Evolutionary conservation across 2,329 filamentous ascomycete species (phyloP).

Genomic region (Fusarium mexicanum): DNA sequence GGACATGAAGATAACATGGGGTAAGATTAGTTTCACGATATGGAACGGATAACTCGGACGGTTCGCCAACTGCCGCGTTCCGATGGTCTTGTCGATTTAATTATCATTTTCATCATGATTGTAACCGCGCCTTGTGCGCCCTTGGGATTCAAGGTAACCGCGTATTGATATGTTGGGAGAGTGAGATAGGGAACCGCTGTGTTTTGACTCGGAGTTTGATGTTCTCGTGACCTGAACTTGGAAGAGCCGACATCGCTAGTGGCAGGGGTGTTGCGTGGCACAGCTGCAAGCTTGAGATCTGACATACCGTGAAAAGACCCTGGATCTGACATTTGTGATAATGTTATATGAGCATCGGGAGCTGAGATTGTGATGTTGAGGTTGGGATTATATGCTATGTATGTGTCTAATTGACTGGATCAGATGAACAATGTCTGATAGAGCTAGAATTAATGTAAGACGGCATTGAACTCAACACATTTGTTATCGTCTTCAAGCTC

Average conservation of each 20-base stretch:
- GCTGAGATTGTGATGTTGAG: not conserved
- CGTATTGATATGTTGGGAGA: not conserved
- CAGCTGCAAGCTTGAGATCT: constrained; percentile 30
- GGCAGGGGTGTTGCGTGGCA: constrained; percentile 25
- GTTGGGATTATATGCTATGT: fast-evolving
- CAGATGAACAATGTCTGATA: too few species aligned
- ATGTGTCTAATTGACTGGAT: not conserved
- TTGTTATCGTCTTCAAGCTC: not conserved
- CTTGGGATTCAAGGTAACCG: not conserved
- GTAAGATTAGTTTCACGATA: not conserved
- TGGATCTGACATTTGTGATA: constrained; percentile 8
- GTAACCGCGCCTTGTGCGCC: constrained; percentile 16
- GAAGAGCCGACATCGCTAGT: constrained; percentile 28
- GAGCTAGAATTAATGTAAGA: too few species aligned
- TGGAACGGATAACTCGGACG: not conserved
- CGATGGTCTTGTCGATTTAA: not conserved
- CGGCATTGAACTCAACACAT: not conserved
- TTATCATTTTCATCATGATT: not conserved
- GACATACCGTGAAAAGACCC: constrained; percentile 19
- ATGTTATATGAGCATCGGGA: not conserved
- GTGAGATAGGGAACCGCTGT: not conserved
- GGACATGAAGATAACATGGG: not conserved
- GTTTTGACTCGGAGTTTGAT: not conserved
- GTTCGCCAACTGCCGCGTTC: not conserved
- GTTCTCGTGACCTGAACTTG: constrained; percentile 16